Evolutionary conservation across 495 filamentous ascomycete species (phyloP).

Genomic region (Lophiotrema nucula): DNA sequence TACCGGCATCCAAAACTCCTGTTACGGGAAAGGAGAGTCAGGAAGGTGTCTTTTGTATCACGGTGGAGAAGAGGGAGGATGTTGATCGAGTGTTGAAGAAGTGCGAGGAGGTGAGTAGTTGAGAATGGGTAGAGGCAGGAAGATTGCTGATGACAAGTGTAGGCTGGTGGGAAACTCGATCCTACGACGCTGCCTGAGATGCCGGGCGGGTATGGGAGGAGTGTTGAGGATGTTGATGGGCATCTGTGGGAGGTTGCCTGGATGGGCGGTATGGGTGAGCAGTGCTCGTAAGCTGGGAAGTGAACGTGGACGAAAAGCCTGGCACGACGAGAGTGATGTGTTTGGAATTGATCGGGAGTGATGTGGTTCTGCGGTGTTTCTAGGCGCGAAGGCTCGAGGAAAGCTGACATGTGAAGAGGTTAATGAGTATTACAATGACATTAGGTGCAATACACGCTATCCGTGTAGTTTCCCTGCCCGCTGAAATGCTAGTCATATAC

Average conservation of each 20-base stretch:
- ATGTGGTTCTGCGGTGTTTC: too few species aligned
- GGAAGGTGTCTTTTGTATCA: slow-evolving; percentile 3
- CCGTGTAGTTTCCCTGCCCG: neutral
- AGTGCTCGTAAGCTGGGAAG: neutral
- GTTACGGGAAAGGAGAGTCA: neutral
- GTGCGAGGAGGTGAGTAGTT: neutral
- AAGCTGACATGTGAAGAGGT: neutral
- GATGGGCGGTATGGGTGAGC: neutral
- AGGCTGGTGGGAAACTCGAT: slow-evolving; percentile 7
- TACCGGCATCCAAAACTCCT: neutral
- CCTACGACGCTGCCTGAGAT: slow-evolving; percentile 4
- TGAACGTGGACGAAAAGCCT: neutral
- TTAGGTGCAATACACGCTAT: neutral
- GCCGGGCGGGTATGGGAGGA: slow-evolving; percentile 10
- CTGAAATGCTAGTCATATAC: neutral
- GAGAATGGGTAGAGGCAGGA: too few species aligned
- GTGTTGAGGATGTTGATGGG: slow-evolving; percentile 13
- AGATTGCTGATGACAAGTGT: too few species aligned
- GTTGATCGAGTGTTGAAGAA: slow-evolving; percentile 4
- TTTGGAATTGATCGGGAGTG: too few species aligned
- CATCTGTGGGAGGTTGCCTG: slow-evolving; percentile 16
- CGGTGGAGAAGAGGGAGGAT: neutral
- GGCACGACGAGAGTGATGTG: neutral
- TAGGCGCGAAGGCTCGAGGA: neutral
- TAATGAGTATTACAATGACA: neutral